Conservation (phyloP, 202 grass and related monocot species). For the Digitaria exilis region DNA sequence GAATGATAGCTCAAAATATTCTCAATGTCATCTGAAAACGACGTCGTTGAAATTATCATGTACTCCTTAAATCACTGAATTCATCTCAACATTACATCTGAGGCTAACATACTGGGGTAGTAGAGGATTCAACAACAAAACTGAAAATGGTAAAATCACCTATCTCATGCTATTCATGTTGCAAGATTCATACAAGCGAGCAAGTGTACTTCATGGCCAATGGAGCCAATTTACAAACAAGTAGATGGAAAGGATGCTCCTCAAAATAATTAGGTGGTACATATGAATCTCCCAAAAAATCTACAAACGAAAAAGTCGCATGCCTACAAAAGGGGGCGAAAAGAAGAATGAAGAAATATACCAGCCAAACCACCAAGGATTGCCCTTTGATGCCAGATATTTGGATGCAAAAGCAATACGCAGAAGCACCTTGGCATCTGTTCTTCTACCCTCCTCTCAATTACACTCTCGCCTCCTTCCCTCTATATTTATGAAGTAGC, state of each 20-base stretch:
- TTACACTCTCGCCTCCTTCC: conserved; percentile 33
- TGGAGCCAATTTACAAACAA: conserved; percentile 73
- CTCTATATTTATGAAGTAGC: conserved; percentile 44
- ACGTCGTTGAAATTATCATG: background rate
- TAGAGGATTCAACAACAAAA: conserved; percentile 19
- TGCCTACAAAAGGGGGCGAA: conserved; percentile 34
- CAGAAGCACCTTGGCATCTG: conserved; percentile 32
- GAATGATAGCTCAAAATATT: conserved; percentile 23
- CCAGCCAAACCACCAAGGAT: conserved; percentile 58
- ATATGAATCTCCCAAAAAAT: conserved; percentile 57
- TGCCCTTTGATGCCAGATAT: conserved; percentile 41
- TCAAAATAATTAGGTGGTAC: conserved; percentile 54
- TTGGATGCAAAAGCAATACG: conserved; percentile 42
- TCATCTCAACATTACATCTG: background rate
- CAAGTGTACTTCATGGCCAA: conserved; percentile 53
- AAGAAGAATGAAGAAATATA: conserved; percentile 89
- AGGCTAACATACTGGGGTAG: background rate
- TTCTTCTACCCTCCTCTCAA: conserved; percentile 37
- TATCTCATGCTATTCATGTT: conserved; percentile 61
- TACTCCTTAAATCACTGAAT: background rate
- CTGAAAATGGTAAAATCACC: conserved; percentile 40
- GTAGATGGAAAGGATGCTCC: conserved; percentile 54
- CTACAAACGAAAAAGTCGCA: conserved; percentile 61
- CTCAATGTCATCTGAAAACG: conserved; percentile 10
- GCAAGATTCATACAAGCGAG: conserved; percentile 66